These are phyloP conservation scores for Nectriaceae sp. DNA, from an alignment of 2,329 filamentous ascomycete species.

Conservation along the genomic window DNA sequence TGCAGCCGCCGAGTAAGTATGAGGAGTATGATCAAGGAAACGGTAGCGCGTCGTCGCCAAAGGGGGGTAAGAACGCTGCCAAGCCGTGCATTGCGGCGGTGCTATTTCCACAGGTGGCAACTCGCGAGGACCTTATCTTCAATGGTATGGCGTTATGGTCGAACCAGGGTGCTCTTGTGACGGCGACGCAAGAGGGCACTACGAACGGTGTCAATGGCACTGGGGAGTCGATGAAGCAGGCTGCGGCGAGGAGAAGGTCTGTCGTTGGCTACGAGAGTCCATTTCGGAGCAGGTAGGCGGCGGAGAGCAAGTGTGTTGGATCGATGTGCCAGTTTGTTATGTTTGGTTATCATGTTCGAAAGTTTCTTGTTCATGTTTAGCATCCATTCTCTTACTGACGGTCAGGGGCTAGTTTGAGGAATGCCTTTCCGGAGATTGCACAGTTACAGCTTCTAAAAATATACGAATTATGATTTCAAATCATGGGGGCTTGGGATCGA, in stretches of 20 bases:
- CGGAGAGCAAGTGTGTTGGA: neutral
- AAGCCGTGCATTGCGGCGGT: constrained; percentile 13
- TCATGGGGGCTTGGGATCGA: no score
- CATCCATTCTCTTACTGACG: no score
- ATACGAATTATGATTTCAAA: no score
- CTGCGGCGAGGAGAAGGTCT: constrained; percentile 8
- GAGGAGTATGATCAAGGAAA: constrained; percentile 18
- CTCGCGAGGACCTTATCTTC: constrained; percentile 22
- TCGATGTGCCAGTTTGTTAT: neutral
- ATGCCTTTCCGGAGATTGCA: no score
- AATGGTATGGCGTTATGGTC: constrained; percentile 28
- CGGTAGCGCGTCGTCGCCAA: neutral
- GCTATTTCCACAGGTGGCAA: constrained; percentile 29
- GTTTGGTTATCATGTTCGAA: no score
- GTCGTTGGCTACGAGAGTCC: neutral
- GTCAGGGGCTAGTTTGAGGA: no score
- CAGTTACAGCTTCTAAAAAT: no score
- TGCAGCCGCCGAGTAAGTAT: constrained; percentile 16
- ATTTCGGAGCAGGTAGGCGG: neutral
- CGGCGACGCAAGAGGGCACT: constrained; percentile 17
- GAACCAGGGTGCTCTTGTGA: constrained; percentile 20
- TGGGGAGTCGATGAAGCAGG: constrained; percentile 16
- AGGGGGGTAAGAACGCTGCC: constrained; percentile 4
- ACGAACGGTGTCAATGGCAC: constrained; percentile 7
- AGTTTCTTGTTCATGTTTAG: no score